phyloP scores from a whole-genome alignment of 2,329 filamentous ascomycete genomes.

The Zarea fungicola region DNA sequence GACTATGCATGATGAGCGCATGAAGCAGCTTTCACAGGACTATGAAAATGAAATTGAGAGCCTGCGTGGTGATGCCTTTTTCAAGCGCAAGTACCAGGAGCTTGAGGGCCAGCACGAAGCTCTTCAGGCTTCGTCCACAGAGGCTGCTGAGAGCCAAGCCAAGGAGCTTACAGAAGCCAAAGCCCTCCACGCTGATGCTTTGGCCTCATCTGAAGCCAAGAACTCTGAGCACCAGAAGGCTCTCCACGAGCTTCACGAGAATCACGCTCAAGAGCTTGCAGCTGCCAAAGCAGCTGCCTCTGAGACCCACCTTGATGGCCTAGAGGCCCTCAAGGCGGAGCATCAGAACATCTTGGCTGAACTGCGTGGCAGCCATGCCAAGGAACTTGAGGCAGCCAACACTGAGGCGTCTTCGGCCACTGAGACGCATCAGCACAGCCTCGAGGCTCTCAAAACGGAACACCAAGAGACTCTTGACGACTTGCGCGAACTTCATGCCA shows the following conservation, averaged over 20 bases:
- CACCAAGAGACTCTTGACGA: conserved; percentile 28
- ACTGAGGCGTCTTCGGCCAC: conserved; percentile 23
- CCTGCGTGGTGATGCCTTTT: conserved; percentile 57
- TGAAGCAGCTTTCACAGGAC: conserved; percentile 54
- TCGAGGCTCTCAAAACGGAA: conserved; percentile 36
- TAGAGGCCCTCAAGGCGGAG: conserved; percentile 52
- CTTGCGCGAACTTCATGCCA: conserved; percentile 51
- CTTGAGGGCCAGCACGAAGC: conserved; percentile 54
- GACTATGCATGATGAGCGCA: conserved; percentile 51
- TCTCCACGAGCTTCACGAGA: conserved; percentile 50
- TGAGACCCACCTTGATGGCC: conserved; percentile 42
- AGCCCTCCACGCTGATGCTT: conserved; percentile 38
- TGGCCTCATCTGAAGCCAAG: conserved; percentile 44
- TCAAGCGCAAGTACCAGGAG: conserved; percentile 59
- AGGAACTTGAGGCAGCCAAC: conserved; percentile 38
- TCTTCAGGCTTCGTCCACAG: conserved; percentile 32
- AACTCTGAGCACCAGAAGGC: conserved; percentile 49
- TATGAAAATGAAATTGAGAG: conserved; percentile 62
- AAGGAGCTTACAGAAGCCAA: conserved; percentile 39
- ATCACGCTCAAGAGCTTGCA: conserved; percentile 55
- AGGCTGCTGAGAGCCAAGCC: conserved; percentile 34
- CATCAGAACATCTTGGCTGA: conserved; percentile 47
- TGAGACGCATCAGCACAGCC: conserved; percentile 18
- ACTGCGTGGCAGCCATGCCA: conserved; percentile 33
- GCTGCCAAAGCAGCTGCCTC: conserved; percentile 49